A percentile compares a stretch with the other conserved stretches of the same genome.
Evolutionary conservation across 2,329 filamentous ascomycete genomes (phyloP).

Genomic region (Gaeumannomyces tritici): DNA sequence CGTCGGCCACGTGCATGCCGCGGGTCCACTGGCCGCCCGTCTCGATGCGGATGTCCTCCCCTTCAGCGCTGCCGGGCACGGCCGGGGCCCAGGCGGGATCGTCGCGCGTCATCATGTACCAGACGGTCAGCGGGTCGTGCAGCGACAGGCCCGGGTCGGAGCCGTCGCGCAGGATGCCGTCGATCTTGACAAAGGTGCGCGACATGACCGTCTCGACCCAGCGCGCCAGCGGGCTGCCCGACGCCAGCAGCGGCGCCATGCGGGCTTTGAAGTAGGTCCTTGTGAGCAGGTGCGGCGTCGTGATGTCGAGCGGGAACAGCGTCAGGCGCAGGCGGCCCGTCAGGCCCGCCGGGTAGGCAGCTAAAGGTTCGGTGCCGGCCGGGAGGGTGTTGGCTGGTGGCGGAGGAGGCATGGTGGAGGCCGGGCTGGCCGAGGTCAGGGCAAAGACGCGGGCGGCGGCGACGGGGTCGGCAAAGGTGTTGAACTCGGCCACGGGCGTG

Average conservation of each 20-base stretch:
- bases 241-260: conserved; percentile 43
- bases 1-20: conserved; percentile 82
- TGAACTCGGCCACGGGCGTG: conserved; percentile 85
- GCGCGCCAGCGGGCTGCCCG: conserved; percentile 61
- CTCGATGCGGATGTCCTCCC: conserved; percentile 81
- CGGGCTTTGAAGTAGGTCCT: conserved; percentile 47
- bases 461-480: conserved; percentile 80
- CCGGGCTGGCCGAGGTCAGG: conserved; percentile 62
- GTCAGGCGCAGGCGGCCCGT: conserved; percentile 56
- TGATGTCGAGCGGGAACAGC: conserved; percentile 71
- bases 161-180: conserved; percentile 48
- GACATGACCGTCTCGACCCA: conserved; percentile 66
- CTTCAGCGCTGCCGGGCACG: conserved; percentile 26
- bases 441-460: conserved; percentile 70
- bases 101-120: conserved; percentile 61
- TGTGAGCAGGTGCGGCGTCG: conserved; percentile 57
- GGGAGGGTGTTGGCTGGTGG: background rate
- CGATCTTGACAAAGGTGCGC: conserved; percentile 62
- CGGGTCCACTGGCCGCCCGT: conserved; percentile 89
- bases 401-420: conserved; percentile 66
- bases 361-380: conserved; percentile 27
- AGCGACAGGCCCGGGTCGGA: conserved; percentile 53
- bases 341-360: conserved; percentile 54
- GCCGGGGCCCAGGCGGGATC: conserved; percentile 49
- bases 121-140: conserved; percentile 71